Percentiles rank a stretch among this genome's conserved stretches.
These are phyloP conservation scores for Nemania diffusa DNA, from an alignment of 2,329 filamentous ascomycete genomes.

Conservation along the genomic window DNA sequence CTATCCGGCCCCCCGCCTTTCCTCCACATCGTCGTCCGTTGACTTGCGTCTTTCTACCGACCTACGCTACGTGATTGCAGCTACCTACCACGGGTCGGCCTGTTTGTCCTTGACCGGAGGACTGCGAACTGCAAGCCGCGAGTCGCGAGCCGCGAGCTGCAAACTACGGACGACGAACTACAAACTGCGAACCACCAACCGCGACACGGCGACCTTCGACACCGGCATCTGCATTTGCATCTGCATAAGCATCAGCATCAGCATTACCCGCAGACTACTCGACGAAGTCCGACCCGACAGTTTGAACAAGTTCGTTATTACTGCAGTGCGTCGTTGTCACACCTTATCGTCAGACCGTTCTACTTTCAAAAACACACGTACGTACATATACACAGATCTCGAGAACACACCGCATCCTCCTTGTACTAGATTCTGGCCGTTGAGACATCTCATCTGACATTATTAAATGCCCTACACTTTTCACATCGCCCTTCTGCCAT, in stretches of 20 bases:
- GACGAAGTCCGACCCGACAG: neutral
- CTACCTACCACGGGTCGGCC: neutral
- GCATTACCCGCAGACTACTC: neutral
- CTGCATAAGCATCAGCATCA: neutral
- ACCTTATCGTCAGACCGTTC: neutral
- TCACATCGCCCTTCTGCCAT: neutral
- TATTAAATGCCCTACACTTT: neutral
- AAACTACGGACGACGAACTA: neutral
- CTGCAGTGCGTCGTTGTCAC: conserved; percentile 1
- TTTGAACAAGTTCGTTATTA: conserved; percentile 8
- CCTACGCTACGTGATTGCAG: neutral
- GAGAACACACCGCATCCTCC: neutral
- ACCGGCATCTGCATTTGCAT: neutral
- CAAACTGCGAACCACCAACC: neutral
- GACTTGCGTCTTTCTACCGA: neutral
- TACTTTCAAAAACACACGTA: neutral
- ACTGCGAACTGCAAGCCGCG: conserved; percentile 3
- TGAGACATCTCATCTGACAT: neutral
- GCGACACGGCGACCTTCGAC: neutral
- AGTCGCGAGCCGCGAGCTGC: neutral
- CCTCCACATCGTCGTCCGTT: neutral
- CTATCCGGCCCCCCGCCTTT: neutral
- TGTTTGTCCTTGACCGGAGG: conserved; percentile 6
- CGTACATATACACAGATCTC: neutral
- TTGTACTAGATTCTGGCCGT: neutral